Percentiles rank a stretch among this genome's conserved stretches.
These are phyloP conservation scores for Aureobasidium leucospermi DNA, from an alignment of 2,329 filamentous ascomycete species.

Conservation along the genomic window DNA sequence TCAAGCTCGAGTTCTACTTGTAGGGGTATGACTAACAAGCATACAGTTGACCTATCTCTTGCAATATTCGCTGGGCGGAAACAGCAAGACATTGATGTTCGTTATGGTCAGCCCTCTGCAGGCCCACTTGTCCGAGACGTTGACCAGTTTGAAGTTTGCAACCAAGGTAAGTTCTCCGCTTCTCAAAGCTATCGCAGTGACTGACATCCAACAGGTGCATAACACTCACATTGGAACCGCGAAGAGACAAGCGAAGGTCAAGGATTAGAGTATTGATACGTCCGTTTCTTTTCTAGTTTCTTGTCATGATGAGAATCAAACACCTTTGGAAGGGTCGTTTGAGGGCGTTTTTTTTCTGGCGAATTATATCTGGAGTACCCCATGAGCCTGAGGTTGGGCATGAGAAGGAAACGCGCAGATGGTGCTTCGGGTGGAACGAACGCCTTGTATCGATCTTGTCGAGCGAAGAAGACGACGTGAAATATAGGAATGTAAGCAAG, in stretches of 20 bases:
- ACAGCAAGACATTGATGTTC: conserved; percentile 95
- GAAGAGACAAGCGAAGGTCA: conserved; percentile 62
- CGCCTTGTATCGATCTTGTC: neutral
- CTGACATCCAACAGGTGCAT: conserved; percentile 50
- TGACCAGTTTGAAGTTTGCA: conserved; percentile 92
- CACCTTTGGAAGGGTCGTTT: neutral
- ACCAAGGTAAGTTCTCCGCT: conserved; percentile 62
- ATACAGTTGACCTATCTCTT: conserved; percentile 77
- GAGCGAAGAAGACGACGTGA: neutral
- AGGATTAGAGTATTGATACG: conserved; percentile 24
- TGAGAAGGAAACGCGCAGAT: neutral
- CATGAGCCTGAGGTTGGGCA: neutral
- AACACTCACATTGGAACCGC: conserved; percentile 91
- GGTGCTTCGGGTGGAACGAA: neutral
- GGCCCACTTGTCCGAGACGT: conserved; percentile 82
- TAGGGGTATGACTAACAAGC: neutral
- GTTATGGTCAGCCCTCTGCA: conserved; percentile 94
- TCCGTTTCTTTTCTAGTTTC: neutral
- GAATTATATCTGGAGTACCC: conserved; percentile 1
- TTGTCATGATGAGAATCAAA: neutral
- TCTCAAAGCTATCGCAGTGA: neutral
- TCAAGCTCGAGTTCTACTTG: neutral
- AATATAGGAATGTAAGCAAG: conserved; percentile 7
- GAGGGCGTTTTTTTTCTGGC: conserved; percentile 1
- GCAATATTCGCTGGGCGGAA: conserved; percentile 89